Percentiles rank a stretch among this genome's conserved stretches.
These are phyloP conservation scores for Pulveroboletus sp. DNA, from an alignment of 1,284 basidiomycete genomes.

Conservation along the genomic window DNA sequence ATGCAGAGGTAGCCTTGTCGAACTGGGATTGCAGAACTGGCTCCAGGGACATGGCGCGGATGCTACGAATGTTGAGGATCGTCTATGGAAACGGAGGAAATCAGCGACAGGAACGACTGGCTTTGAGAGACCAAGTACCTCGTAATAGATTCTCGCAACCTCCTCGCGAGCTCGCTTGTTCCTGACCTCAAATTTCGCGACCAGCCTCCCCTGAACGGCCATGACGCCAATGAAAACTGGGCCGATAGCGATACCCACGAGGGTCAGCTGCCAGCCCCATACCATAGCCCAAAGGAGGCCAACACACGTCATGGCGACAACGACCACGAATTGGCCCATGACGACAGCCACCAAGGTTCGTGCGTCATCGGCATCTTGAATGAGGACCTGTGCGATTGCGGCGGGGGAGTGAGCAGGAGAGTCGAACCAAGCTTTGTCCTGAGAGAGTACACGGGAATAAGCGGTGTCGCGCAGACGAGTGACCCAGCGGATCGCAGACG, in stretches of 20 bases:
- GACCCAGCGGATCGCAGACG: constrained; percentile 76
- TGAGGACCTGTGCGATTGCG: constrained; percentile 74
- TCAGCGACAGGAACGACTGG: constrained; percentile 2
- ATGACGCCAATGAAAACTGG: constrained; percentile 82
- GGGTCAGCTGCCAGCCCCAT: constrained; percentile 89
- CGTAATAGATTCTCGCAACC: constrained; percentile 85
- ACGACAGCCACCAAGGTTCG: constrained; percentile 77
- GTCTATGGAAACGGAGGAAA: constrained; percentile 45
- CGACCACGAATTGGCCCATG: constrained; percentile 71
- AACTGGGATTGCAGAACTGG: constrained; percentile 72
- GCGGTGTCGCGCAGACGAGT: constrained; percentile 62
- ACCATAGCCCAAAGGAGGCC: constrained; percentile 89
- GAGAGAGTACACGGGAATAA: constrained; percentile 66
- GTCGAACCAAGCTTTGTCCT: constrained; percentile 95
- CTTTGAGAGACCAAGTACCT: constrained; percentile 47
- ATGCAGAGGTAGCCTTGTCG: constrained; percentile 57
- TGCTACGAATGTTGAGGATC: constrained; percentile 84
- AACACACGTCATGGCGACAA: constrained; percentile 78
- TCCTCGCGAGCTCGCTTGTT: constrained; percentile 87
- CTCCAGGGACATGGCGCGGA: constrained; percentile 90
- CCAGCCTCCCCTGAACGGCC: constrained; percentile 69
- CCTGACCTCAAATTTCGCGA: constrained; percentile 70
- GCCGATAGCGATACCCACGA: constrained; percentile 85
- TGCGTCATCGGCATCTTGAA: constrained; percentile 94
- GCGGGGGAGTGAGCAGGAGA: constrained; percentile 60